Base-by-base conservation (phyloP, 805 yeast species). In the Candida nanaspora region DNA sequence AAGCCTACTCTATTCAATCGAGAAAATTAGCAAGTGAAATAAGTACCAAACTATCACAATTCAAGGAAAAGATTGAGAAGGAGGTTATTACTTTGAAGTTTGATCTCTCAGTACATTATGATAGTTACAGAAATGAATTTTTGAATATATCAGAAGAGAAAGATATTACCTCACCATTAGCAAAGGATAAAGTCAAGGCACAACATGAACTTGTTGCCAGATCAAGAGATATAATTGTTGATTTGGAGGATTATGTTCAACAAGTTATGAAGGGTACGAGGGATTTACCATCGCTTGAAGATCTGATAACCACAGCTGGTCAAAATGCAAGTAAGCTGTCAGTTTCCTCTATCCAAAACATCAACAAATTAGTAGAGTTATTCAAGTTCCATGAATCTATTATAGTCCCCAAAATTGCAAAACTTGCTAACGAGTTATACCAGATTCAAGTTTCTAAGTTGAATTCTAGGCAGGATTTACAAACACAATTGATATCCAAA, bases 91-190 rank as follows among this genome's bases (percentile, higher is more conserved):
- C 47, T 8, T 65, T 66, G 5, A 65, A 67, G 36, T 40, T 62
- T 2, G 42, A 37, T 0, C 59, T 78, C 6, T 71, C 70, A 18
- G 51, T 52, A 27, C 62, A 61, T 11, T 68, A 76, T 27, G 76
- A 73, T 41, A 14, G 41, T 2, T 60, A 69, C 32, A 60, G 74
- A 28, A 53, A 62, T 11, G 69, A 68, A 39, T 47, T 62, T 57
- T 52, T 60, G 41, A 50, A 47, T 25, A 33, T 41, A 28, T 22
- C 41, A 20, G 45, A 46, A 36, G 4, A 45, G 37, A 20, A 39
- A 34, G 30, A 37, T 41, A 6, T 35, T 30, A n/a, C n/a, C 30
- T 14, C 11, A 5, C 30, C 32, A 29, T 15, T 11, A n/a, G 6
- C 6, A 20, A 33, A n/a, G n/a, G n/a, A n/a, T n/a, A 29, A 8